A percentile compares a stretch with the other conserved stretches of the same genome.
Evolutionary conservation across 2,329 filamentous ascomycete genomes (phyloP).

Genomic region (Drechslera avenae): DNA sequence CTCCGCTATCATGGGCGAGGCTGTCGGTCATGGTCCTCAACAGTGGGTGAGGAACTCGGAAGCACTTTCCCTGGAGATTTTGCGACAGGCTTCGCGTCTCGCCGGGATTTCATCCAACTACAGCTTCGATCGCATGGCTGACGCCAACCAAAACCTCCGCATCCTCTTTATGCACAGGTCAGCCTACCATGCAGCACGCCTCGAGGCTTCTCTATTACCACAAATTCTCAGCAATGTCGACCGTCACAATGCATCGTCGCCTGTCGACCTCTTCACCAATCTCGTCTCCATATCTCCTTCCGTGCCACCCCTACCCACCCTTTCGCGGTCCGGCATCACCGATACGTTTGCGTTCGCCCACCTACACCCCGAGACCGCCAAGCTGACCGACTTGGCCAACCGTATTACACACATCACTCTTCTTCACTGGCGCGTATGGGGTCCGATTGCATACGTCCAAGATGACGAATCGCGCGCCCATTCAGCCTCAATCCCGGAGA

Average conservation of each 20-base stretch:
- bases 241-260: conserved; percentile 45
- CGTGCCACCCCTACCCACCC: conserved; percentile 9
- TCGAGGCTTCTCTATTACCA: conserved; percentile 33
- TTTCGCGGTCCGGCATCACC: conserved; percentile 27
- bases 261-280: conserved; percentile 53
- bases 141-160: conserved; percentile 45
- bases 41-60: conserved; percentile 50
- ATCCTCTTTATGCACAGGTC: conserved; percentile 40
- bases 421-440: conserved; percentile 91
- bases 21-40: conserved; percentile 33
- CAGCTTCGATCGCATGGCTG: conserved; percentile 43
- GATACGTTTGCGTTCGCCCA: conserved; percentile 28
- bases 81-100: conserved; percentile 49
- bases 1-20: conserved; percentile 47
- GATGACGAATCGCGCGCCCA: conserved; percentile 16
- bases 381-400: conserved; percentile 70
- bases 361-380: conserved; percentile 28
- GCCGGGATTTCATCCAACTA: conserved; percentile 35
- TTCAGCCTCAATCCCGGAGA: background rate
- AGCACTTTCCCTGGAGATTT: conserved; percentile 54
- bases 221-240: conserved; percentile 35
- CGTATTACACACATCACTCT: conserved; percentile 82
- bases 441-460: conserved; percentile 68
- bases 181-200: conserved; percentile 39
- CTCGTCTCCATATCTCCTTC: conserved; percentile 39